Evolutionary conservation across 2,329 filamentous ascomycete species (phyloP), one percentile per base, ranked within the genome.

Genomic region (Claviceps paspali): DNA sequence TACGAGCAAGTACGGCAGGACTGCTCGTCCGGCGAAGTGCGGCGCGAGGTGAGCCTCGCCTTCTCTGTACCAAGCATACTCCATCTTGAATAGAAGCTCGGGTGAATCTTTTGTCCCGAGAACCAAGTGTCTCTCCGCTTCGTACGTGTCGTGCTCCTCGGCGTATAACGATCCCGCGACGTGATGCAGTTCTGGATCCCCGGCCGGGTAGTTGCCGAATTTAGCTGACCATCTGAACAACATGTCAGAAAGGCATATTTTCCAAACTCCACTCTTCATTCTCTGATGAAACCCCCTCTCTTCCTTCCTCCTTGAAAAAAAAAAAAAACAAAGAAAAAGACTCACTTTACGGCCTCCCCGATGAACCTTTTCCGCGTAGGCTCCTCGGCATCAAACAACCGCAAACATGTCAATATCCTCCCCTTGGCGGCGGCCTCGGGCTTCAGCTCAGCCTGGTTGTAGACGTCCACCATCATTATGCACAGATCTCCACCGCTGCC

Each of bases 351-450:
- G 54, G 87, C 81, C 55, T 94, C 87, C 18, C 73, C 76, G 29
- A 96, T 80, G 53, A 87, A 94, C 60, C 84, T 84, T 73, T 94
- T 96, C 53, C 87, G 74, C 38, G 82, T 93, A 3, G 88, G 88
- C 62, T 98, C 91, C 37, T 80, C 77, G 19, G 72, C 63, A 11
- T 81, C 76, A 50, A 98, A 96, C 27, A 86, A 69, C 38, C 84
- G 71, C 52, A 98, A 60, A 34, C 92, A 71, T 15, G 79, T 79
- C 50, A 96, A 63, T 38, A 96, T 61, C 44, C 80, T 71, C 43
- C 77, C 82, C 61, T 84, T 84, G 56, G 71, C 76, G 33, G 64
- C 67, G n/a, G 79, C 67, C 56, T 93, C 82, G 12, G 80, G 76
- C 61, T 73, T 77, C 50, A 87, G 70, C 60, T 82, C 80, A 4